These are phyloP conservation scores for Paramecium pentaurelia DNA, from an alignment of 73 alveolate species.

Conservation along the genomic window DNA sequence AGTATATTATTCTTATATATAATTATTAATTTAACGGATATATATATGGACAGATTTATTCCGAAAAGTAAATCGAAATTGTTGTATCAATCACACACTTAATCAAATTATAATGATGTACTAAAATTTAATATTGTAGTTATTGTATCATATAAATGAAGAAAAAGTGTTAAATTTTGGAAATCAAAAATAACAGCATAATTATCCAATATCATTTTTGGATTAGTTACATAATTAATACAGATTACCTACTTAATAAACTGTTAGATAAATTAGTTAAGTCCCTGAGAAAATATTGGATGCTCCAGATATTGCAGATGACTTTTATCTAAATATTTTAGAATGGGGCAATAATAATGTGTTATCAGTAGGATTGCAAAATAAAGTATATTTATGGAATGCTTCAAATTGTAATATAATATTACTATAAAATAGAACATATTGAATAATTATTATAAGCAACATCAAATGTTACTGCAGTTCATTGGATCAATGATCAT, in stretches of 20 bases:
- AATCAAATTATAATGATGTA: constrained; percentile 35
- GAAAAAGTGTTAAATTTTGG: constrained; percentile 44
- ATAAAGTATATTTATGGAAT: constrained; percentile 81
- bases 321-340: constrained; percentile 65
- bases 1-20: not conserved
- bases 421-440: not conserved
- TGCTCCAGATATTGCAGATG: constrained; percentile 60
- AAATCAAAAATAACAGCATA: constrained; percentile 33
- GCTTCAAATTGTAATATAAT: constrained; percentile 57
- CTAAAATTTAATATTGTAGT: not conserved
- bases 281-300: constrained; percentile 53
- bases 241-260: not conserved
- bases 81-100: constrained; percentile 7
- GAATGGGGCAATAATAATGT: constrained; percentile 93
- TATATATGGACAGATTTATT: constrained; percentile 26
- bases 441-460: not conserved
- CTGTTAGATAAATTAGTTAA: constrained; percentile 33
- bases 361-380: constrained; percentile 87
- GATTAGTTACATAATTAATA: constrained; percentile 35
- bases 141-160: constrained; percentile 32
- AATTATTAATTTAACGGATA: constrained; percentile 34
- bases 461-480: constrained; percentile 49
- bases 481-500: constrained; percentile 34
- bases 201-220: constrained; percentile 7
- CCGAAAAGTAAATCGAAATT: constrained; percentile 25